Conservation (phyloP, 202 grass and related monocot genomes). For the Musa balbisiana region DNA sequence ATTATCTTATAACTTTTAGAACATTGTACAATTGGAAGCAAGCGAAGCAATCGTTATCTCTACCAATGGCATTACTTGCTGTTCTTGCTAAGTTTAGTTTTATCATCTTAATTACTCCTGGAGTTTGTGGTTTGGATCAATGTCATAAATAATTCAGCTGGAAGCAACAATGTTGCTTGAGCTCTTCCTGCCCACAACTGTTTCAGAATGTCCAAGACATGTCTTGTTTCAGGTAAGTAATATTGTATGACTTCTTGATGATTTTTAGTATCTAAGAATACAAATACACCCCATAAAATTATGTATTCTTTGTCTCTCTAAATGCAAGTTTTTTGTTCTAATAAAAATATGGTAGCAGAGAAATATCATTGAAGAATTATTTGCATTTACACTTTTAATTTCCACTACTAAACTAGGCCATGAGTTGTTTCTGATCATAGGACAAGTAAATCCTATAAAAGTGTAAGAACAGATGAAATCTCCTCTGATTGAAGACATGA, state of each 20-base stretch:
- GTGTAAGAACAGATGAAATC: too few relatives aligned
- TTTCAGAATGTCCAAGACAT: background rate
- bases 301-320: too few relatives aligned
- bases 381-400: too few relatives aligned
- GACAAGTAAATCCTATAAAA: too few relatives aligned
- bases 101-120: background rate
- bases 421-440: too few relatives aligned
- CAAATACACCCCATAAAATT: too few relatives aligned
- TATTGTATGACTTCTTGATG: background rate
- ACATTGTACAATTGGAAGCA: background rate
- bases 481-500: too few relatives aligned
- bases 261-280: background rate
- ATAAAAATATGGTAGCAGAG: too few relatives aligned
- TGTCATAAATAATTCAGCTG: background rate
- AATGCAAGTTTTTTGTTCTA: too few relatives aligned
- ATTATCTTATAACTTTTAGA: background rate
- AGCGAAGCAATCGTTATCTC: background rate
- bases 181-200: background rate
- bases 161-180: background rate
- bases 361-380: too few relatives aligned
- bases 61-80: background rate
- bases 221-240: background rate
- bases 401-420: too few relatives aligned
- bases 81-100: background rate
- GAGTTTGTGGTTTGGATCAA: background rate